phyloP scores from a whole-genome alignment of 768 basidiomycete species.

The Coprinopsis sp. region DNA sequence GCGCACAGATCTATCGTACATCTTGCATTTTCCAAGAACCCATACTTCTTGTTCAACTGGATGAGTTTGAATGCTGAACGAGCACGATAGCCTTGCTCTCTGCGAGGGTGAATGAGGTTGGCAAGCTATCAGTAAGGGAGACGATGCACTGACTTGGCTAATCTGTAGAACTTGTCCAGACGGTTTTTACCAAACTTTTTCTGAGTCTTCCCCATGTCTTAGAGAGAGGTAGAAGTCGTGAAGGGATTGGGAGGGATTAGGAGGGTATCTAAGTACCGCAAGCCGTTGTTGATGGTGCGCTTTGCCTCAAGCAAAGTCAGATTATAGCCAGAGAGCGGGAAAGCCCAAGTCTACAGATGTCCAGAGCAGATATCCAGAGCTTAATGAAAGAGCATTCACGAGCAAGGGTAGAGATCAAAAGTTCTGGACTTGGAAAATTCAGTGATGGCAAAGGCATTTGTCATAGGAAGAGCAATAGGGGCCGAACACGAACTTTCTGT shows the following conservation, averaged over 20 bases:
- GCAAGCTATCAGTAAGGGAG: constrained; percentile 5
- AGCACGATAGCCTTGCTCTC: constrained; percentile 98
- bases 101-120: constrained; percentile 30
- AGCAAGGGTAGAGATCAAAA: no score
- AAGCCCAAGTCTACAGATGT: no score
- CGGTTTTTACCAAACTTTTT: constrained; percentile 97
- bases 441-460: constrained; percentile 2
- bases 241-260: constrained; percentile 3
- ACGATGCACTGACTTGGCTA: constrained; percentile 65
- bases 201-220: constrained; percentile 67
- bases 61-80: constrained; percentile 99
- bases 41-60: constrained; percentile 97
- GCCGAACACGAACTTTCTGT: not conserved
- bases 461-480: not conserved
- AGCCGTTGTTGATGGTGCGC: no score
- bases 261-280: no score
- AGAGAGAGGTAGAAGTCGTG: constrained; percentile 2
- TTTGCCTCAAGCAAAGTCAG: no score
- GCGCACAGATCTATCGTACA: constrained; percentile 98
- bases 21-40: constrained; percentile 81
- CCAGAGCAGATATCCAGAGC: no score
- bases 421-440: constrained; percentile 11
- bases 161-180: constrained; percentile 95
- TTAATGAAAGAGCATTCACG: no score
- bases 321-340: no score